Conservation (phyloP, 139 green algal genomes). For the Astrephomene gubernaculifera region DNA sequence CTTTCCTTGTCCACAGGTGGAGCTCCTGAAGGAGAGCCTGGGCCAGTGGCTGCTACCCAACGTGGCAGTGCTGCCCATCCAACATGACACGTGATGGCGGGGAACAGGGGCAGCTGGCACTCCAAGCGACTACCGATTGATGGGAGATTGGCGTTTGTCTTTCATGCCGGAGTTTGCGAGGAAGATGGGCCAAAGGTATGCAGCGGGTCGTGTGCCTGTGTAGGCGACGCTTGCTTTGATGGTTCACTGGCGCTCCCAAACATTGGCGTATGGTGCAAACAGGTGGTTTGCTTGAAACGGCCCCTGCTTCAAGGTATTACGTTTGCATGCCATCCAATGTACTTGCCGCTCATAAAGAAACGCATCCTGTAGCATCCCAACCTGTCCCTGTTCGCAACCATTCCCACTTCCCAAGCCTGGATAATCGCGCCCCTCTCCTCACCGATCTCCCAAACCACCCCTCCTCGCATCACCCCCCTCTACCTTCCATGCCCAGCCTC, state of each 20-base stretch:
- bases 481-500: not conserved
- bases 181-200: conserved; percentile 21
- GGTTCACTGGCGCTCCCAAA: not conserved
- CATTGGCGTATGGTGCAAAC: not conserved
- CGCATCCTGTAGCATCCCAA: no score
- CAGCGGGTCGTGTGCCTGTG: not conserved
- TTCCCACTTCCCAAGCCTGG: no score
- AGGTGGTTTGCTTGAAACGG: not conserved
- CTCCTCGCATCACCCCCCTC: not conserved
- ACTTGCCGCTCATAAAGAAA: no score
- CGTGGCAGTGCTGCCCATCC: not conserved
- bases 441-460: not conserved
- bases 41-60: no score
- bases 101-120: not conserved
- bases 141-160: conserved; percentile 12
- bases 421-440: not conserved
- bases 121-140: not conserved
- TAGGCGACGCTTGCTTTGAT: not conserved
- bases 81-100: not conserved
- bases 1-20: no score
- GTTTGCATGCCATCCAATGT: not conserved
- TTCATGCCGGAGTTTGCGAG: not conserved
- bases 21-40: no score
- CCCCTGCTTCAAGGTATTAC: not conserved
- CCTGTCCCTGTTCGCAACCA: no score